Evolutionary conservation across 371 early-diverging fungal species (phyloP), one percentile per base, ranked within the genome.

Genomic region (Mucor circinelloides): DNA sequence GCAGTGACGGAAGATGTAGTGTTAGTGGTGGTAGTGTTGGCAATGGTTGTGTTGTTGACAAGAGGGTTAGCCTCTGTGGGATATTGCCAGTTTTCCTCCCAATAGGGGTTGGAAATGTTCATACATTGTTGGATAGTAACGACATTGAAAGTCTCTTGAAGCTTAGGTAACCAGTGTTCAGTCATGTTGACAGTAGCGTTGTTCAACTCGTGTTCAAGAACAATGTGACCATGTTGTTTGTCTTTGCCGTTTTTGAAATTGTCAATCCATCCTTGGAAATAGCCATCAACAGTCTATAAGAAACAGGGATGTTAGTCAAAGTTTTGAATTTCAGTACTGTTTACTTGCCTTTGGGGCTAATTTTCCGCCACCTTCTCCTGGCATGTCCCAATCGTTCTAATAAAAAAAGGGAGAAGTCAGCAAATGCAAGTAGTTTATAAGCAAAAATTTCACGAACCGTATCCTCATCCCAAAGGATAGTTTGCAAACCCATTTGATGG

Each of bases 101-200:
- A 80, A 46, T 85, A 85, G 36, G 85, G 83, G 25, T 78, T 77
- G 46, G 81, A 70, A 36, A 83, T 76, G 57, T 85, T 83, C 72
- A 81, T 73, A 63, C 85, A 85, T 69, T 76, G 69, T 27, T 83
- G 76, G 19, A 79, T 74, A n/a, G 82, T 72, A 42, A 80, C 77
- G 23, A 83, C 82, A 19, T 80, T 76, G 73, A 80, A 83, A 9
- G 67, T 55, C 28, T 72, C 56, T 67, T 85, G 79, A 30, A 85
- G 65, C 17, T 75, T 38, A 17, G 83, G 82, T 15, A 83, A 54
- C 85, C 85, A 85, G 27, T 74, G 63, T 38, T 78, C 77, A 9
- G 83, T 59, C 77, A 80, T 75, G 10, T 67, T 60, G 19, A 85
- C 73, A 3, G 83, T 85, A 17, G 77, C 60, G 25, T 78, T 80